Evolutionary conservation across 345 rosid genomes (phyloP), one percentile per base, ranked within the genome.

Genomic region (Balakata baccata): DNA sequence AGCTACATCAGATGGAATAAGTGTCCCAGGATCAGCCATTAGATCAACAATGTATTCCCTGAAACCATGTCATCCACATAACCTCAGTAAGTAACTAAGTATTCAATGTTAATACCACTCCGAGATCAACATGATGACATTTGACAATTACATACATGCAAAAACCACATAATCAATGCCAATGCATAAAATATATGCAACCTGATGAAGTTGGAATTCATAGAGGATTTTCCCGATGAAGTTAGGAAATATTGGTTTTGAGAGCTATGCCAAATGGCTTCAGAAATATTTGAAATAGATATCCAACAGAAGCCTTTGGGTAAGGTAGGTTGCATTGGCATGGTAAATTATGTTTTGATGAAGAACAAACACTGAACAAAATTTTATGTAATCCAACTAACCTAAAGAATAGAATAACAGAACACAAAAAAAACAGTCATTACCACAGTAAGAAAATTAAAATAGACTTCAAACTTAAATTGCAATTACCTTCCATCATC

Each of bases 1-100:
- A 64, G 86, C 90, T 14, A 83, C 84, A 83, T 94, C 97, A 76
- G 97, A 83, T 62, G 98, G 97, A 84, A 94, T 91, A 80, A 94
- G 97, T 54, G 93, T 87, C 67, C 97, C 98, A 39, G 97, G 98
- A 86, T 86, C 98, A 72, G 97, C 97, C 94, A 90, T 94, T 60
- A 94, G 90, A 79, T 94, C 98, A 77, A 94, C 89, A 63, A 94
- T 94, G 86, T 91, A 90, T 89, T 94, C 98, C 94, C 98, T 94
- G 92, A 79, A 87, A 82, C 34, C 78, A 81, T 66, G 77, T 77
- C 41, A 78, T 45, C 47, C 60, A 75, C 75, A 17, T n/a, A 72
- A 69, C 72, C 59, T 71, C 68, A 46, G 71, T 69, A 71, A 69
- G 46, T 64, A 57, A 46, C 68, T 69, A 71, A 69, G 46, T 64